Evolutionary conservation across 306 rosid species (phyloP), one percentile per base, ranked within the genome.

Genomic region (Alnus rubra): DNA sequence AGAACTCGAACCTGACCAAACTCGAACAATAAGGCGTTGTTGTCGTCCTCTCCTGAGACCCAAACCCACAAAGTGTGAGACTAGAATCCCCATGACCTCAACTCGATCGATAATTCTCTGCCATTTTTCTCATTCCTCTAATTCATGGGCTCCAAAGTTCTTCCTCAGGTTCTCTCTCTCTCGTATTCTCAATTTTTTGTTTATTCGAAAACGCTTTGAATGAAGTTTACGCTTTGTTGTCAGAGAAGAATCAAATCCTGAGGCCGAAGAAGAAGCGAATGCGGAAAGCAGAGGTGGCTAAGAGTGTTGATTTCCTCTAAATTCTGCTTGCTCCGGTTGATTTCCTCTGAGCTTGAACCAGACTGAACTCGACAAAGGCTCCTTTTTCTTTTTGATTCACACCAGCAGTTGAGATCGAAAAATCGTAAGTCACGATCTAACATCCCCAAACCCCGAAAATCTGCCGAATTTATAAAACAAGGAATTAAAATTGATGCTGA

Each of bases 221-320:
- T 59, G 37, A 23, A 28, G 35, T 28, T 28, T 9, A 59, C 1
- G 13, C 33, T 89, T 93, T 69, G 71, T 86, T 30, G 88, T 79
- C 28, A 90, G 92, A 76, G 98, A 88, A 6, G 96, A 89, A 30
- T 78, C 91, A 69, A 78, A 88, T 70, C 48, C 82, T 12, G 92
- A 84, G n/a, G 88, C 74, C 12, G 86, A 84, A 47, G 82, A 12
- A 16, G 86, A 74, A 74, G 76, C 52, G 50, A 68, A 78, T 37
- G 88, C 75, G 16, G 86, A 79, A n/a, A 37, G 84, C 30, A 23
- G 87, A 73, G 74, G 78, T 62, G 30, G 49, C 74, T 3, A 84
- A 73, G 18, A 75, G 76, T 83, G 81, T 30, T 47, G 83, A 9
- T 23, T 23, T 23, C 28, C 28, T 23, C 28, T 23, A 0, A 23